Base-by-base conservation (phyloP, 202 grass and related monocot genomes). In the Digitaria exilis region DNA sequence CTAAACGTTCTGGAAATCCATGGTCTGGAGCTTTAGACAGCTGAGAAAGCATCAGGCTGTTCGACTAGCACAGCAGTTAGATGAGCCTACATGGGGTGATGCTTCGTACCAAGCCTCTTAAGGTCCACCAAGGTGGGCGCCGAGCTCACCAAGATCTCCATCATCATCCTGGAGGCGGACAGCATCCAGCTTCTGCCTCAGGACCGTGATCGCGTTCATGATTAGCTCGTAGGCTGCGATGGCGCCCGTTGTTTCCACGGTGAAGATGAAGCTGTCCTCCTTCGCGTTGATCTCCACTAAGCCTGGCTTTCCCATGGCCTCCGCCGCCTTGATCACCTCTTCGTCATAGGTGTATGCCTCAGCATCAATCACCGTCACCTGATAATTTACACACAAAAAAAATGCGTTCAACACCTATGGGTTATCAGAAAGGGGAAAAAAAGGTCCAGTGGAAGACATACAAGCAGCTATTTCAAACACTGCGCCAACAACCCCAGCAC, bases 251-350 rank as follows among this genome's bases (percentile, higher is more conserved):
- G 93, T 89, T 50, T 99, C 93, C 19, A 99, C 91, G 0, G 96
- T 99, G 89, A 99, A 99, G 24, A 99, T 87, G 67, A 96, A 99
- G 76, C 92, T 95, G 63, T 95, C 95, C 63, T 95, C 92, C 83
- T 93, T 93, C 0, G 88, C 84, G 10, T 75, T 91, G 78, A 97
- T 93, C 82, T 93, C 95, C 13, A 97, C 65, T 30, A 99, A 65
- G 69, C 93, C 96, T 22, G 96, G 89, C 77, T 94, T 94, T 50
- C 91, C 96, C 89, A 99, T 92, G 29, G 96, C 91, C 49, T 96
- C 96, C 7, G 93, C 81, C 73, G 94, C 92, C 85, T 96, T 96
- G 76, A 99, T 84, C 59, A 95, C 92, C 87, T 98, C 96, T 3
- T 95, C 93, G 0, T 98, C 96, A 13, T 95, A 98, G 4, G 96